phyloP scores from a whole-genome alignment of 1,284 basidiomycete species.

The Flammula alnicola region DNA sequence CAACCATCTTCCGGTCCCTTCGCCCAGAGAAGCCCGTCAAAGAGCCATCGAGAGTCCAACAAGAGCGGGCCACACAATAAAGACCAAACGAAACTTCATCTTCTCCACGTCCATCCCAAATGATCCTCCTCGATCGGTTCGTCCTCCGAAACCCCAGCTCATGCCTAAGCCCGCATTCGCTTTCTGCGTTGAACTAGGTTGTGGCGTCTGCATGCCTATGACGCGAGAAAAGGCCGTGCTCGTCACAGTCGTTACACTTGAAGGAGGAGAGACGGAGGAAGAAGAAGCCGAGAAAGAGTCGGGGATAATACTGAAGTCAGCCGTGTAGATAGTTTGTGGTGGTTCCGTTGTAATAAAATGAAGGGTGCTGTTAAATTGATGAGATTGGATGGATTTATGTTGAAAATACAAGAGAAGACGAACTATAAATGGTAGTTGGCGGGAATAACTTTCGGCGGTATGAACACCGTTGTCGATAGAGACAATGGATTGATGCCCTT shows the following conservation, averaged over 20 bases:
- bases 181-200: slow-evolving; percentile 14
- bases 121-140: neutral
- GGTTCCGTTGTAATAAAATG: slow-evolving; percentile 34
- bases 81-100: slow-evolving; percentile 55
- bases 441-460: slow-evolving; percentile 28
- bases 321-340: slow-evolving; percentile 36
- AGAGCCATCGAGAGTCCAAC: slow-evolving; percentile 55
- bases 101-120: slow-evolving; percentile 41
- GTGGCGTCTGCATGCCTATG: neutral
- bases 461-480: slow-evolving; percentile 26
- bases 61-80: slow-evolving; percentile 61
- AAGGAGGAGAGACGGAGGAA: neutral
- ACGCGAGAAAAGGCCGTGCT: slow-evolving; percentile 17
- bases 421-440: slow-evolving; percentile 23
- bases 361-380: slow-evolving; percentile 30
- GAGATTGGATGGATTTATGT: neutral
- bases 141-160: neutral
- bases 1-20: no score
- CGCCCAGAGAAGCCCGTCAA: neutral
- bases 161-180: slow-evolving; percentile 14
- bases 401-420: slow-evolving; percentile 3
- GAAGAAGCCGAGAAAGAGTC: slow-evolving; percentile 21
- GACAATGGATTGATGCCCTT: slow-evolving; percentile 20
- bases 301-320: slow-evolving; percentile 40
- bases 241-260: slow-evolving; percentile 3